A percentile compares a stretch with the other conserved stretches of the same genome.
Evolutionary conservation across 2,329 filamentous ascomycete species (phyloP).

Genomic region (Xylaria sp.): DNA sequence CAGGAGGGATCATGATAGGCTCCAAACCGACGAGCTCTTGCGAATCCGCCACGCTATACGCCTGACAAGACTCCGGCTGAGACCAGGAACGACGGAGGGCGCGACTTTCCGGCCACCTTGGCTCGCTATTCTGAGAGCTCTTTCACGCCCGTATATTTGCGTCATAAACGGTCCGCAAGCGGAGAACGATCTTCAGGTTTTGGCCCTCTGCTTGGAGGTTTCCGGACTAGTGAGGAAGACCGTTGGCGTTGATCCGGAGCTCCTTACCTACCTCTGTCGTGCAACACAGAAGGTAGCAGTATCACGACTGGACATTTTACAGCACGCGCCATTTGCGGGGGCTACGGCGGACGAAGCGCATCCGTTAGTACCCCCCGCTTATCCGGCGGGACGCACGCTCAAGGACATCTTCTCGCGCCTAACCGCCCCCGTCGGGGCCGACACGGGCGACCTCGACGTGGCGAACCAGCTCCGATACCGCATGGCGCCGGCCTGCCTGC

Average conservation of each 20-base stretch:
- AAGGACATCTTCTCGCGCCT: slow-evolving; percentile 31
- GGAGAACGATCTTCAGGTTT: slow-evolving; percentile 34
- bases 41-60: slow-evolving; percentile 41
- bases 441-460: slow-evolving; percentile 23
- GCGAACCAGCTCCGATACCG: slow-evolving; percentile 41
- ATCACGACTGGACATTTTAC: slow-evolving; percentile 19
- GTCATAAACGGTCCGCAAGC: slow-evolving; percentile 30
- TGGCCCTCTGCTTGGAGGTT: slow-evolving; percentile 39
- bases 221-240: slow-evolving; percentile 33
- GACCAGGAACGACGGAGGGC: slow-evolving; percentile 30
- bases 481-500: slow-evolving; percentile 51
- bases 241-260: slow-evolving; percentile 38
- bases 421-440: slow-evolving; percentile 27
- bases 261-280: slow-evolving; percentile 43
- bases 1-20: slow-evolving; percentile 20
- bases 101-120: slow-evolving; percentile 44
- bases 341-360: neutral
- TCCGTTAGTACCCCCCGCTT: slow-evolving; percentile 14
- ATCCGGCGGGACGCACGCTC: slow-evolving; percentile 6
- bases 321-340: neutral
- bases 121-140: slow-evolving; percentile 44
- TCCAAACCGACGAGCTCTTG: slow-evolving; percentile 26
- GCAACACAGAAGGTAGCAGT: slow-evolving; percentile 37
- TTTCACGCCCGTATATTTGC: slow-evolving; percentile 41
- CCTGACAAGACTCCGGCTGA: slow-evolving; percentile 36